Evolutionary conservation across 2,329 filamentous ascomycete species (phyloP), one percentile per base, ranked within the genome.

Genomic region (Talaromyces rugulosus): DNA sequence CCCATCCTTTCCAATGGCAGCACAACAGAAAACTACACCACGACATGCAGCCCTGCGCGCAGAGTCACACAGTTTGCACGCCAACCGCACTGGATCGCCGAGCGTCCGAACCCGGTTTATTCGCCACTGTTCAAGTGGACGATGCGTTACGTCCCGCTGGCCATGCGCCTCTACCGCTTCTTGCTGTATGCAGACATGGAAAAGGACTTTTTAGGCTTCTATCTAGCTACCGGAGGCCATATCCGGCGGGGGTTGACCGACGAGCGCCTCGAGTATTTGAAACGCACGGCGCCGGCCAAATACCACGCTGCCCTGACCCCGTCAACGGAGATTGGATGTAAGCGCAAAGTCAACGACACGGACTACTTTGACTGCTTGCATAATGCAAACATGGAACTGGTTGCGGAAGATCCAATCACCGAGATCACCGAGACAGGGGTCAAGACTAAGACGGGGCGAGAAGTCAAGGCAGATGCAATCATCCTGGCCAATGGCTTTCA

Each of bases 401-500:
- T 80, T 1, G 66, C 69, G 16, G 65, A 77, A 27, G 79, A 81
- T 62, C 75, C 75, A 0, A 75, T 81, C 1, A 68, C 75, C 40
- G 68, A 68, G 52, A 77, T 81, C 34, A 75, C 71, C 0, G 70
- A 72, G 18, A 67, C 58, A 1, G 78, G 78, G 0, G 75, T 81
- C 5, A 64, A 69, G 23, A 80, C 78, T 9, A 68, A 67, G 42
- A 73, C 70, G 30, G 79, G 79, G 1, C 66, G 71, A 1, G 65
- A 75, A 18, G 65, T 80, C 28, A 60, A 70, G n/a, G 79, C 78
- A 0, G 79, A 81, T 68, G 78, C 71, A 4, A 80, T 84, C 59
- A 69, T 84, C 8, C 73, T 82, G 2, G 82, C 81, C 0, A 82
- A 77, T 33, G 81, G 82, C 0, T 84, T 83, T 54, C 74, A 79